A percentile compares a stretch with the other conserved stretches of the same genome.
phyloP scores from a whole-genome alignment of 345 rosid genomes.

The Syzygium oleosum region DNA sequence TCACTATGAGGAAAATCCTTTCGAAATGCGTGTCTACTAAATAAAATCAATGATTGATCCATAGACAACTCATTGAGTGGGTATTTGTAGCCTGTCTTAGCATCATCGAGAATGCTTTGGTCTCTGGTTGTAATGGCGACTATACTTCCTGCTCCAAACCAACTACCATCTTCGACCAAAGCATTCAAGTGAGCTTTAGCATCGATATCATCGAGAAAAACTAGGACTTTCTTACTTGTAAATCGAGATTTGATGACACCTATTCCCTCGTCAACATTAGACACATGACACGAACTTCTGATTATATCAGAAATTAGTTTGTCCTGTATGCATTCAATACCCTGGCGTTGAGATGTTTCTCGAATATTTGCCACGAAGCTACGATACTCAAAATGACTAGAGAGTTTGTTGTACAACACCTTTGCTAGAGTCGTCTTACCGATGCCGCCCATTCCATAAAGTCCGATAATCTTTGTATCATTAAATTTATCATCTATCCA shows the following conservation, averaged over 20 bases:
- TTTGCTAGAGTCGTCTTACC: neutral
- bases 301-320: neutral
- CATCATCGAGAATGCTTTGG: neutral
- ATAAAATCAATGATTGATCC: neutral
- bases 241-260: neutral
- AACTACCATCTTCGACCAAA: neutral
- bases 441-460: neutral
- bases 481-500: neutral
- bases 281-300: neutral
- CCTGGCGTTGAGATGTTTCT: neutral
- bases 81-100: neutral
- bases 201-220: neutral
- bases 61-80: neutral
- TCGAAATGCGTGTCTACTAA: neutral
- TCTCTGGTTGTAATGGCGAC: neutral
- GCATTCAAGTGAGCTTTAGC: neutral
- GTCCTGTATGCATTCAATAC: neutral
- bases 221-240: neutral
- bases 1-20: neutral
- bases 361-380: neutral
- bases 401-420: neutral
- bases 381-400: rapidly evolving
- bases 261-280: neutral
- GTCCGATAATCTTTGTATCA: neutral
- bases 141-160: neutral